Evolutionary conservation across 2,329 filamentous ascomycete species (phyloP).

Genomic region (Mycosphaerella sp.): DNA sequence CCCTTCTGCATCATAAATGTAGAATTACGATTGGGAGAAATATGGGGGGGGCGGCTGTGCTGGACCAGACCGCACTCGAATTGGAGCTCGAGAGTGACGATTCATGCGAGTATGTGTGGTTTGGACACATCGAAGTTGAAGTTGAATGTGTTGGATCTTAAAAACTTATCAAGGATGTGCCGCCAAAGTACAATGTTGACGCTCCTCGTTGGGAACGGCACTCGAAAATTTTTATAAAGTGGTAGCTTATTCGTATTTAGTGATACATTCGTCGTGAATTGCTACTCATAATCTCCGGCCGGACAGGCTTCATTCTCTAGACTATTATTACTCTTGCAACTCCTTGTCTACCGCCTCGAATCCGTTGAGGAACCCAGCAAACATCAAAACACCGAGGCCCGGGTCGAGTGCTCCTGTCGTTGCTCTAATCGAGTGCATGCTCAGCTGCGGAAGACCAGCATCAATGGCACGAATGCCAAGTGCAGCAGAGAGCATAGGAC

Average conservation of each 20-base stretch:
- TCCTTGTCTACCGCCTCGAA: constrained; percentile 81
- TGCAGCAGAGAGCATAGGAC: constrained; percentile 73
- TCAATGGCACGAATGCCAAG: constrained; percentile 81
- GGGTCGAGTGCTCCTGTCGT: constrained; percentile 82
- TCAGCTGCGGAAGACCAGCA: constrained; percentile 82
- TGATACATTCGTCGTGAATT: neutral
- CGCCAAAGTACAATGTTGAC: constrained; percentile 17
- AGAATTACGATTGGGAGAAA: constrained; percentile 24
- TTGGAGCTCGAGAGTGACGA: too few relatives aligned
- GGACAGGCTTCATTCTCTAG: neutral
- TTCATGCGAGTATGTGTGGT: too few relatives aligned
- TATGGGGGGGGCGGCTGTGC: constrained; percentile 25
- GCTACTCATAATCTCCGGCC: neutral
- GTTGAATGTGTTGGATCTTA: constrained; percentile 9
- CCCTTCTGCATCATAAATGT: neutral
- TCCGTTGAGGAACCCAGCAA: constrained; percentile 80
- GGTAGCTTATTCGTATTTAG: neutral
- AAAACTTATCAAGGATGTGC: constrained; percentile 18
- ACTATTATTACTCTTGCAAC: constrained; percentile 47
- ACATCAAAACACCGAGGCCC: constrained; percentile 78
- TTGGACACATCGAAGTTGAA: constrained; percentile 20
- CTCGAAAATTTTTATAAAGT: too few relatives aligned
- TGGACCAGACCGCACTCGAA: too few relatives aligned
- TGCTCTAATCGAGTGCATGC: constrained; percentile 88
- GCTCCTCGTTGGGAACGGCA: too few relatives aligned